Evolutionary conservation across 768 basidiomycete genomes (phyloP).

Genomic region (Leccinum arenicola): DNA sequence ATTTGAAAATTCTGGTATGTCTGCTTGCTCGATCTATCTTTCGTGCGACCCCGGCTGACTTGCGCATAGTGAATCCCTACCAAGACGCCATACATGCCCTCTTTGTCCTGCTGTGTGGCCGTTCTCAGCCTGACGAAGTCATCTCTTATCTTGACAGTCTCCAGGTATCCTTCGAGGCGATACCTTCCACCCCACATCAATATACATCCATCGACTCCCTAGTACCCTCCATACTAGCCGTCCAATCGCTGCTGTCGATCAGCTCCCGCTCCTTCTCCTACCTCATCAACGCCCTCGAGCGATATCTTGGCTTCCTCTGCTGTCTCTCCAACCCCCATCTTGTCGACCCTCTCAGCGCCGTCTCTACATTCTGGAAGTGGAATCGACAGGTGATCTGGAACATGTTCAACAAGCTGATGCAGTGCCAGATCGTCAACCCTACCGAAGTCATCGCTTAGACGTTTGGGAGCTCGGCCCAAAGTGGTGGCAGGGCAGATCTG

Average conservation of each 20-base stretch:
- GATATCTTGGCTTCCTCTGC: slow-evolving; percentile 47
- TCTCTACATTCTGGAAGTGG: too few species aligned
- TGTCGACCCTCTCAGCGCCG: too few species aligned
- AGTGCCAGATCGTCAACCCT: too few species aligned
- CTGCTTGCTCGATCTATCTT: not conserved
- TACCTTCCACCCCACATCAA: slow-evolving; percentile 51
- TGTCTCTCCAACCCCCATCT: too few species aligned
- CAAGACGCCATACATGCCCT: slow-evolving; percentile 74
- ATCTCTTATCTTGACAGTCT: slow-evolving; percentile 69
- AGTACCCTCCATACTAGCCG: slow-evolving; percentile 66
- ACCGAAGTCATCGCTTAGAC: too few species aligned
- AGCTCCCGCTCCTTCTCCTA: slow-evolving; percentile 97
- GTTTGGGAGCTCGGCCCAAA: too few species aligned
- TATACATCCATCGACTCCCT: slow-evolving; percentile 58
- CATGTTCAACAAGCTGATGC: too few species aligned
- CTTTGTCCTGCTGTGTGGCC: slow-evolving; percentile 73
- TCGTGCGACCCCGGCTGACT: not conserved
- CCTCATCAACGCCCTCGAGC: slow-evolving; percentile 94
- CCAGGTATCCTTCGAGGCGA: slow-evolving; percentile 56
- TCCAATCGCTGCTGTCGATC: slow-evolving; percentile 87
- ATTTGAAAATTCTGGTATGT: slow-evolving; percentile 76
- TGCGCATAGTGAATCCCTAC: slow-evolving; percentile 61
- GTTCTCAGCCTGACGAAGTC: slow-evolving; percentile 78
- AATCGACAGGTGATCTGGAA: too few species aligned
- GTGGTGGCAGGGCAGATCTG: too few species aligned